Evolutionary conservation across 305 asterid species (phyloP).

Genomic region (Fraxinus nigra): DNA sequence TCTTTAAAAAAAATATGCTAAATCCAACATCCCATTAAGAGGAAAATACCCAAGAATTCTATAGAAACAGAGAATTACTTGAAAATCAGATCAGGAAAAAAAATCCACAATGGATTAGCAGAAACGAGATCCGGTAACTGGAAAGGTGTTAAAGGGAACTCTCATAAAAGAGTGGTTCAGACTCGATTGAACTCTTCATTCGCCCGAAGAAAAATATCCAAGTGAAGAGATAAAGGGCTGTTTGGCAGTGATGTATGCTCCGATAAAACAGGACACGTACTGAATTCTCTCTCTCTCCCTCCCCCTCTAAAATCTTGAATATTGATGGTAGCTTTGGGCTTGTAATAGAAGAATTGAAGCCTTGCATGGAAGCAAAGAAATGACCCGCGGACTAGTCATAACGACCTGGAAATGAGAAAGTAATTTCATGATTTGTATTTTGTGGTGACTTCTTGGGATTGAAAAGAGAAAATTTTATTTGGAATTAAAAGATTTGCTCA

Average conservation of each 20-base stretch:
- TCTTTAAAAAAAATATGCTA: not conserved
- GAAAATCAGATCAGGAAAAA: constrained; percentile 25
- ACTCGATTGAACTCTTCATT: constrained; percentile 29
- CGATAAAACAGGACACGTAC: not conserved
- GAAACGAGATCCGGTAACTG: constrained; percentile 29
- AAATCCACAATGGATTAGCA: constrained; percentile 16
- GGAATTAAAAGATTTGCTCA: constrained; percentile 5
- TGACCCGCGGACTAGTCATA: constrained; percentile 26
- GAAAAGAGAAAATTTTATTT: not conserved
- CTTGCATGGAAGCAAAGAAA: constrained; percentile 64
- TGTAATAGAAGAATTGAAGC: constrained; percentile 27
- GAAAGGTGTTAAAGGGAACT: constrained; percentile 6
- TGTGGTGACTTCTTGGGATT: not conserved
- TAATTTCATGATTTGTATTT: constrained; percentile 7
- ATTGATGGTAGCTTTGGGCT: constrained; percentile 22
- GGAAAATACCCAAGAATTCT: constrained; percentile 20
- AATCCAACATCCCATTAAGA: constrained; percentile 25
- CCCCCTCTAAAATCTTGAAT: constrained; percentile 3
- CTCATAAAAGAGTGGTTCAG: not conserved
- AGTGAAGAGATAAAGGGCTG: constrained; percentile 34
- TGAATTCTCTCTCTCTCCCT: not conserved
- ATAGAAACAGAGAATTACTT: constrained; percentile 25
- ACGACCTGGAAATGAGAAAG: constrained; percentile 23
- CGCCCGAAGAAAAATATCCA: constrained; percentile 17
- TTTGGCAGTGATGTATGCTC: constrained; percentile 21